Evolutionary conservation across 768 basidiomycete species (phyloP).

Genomic region (Fibroporia radiculosa): DNA sequence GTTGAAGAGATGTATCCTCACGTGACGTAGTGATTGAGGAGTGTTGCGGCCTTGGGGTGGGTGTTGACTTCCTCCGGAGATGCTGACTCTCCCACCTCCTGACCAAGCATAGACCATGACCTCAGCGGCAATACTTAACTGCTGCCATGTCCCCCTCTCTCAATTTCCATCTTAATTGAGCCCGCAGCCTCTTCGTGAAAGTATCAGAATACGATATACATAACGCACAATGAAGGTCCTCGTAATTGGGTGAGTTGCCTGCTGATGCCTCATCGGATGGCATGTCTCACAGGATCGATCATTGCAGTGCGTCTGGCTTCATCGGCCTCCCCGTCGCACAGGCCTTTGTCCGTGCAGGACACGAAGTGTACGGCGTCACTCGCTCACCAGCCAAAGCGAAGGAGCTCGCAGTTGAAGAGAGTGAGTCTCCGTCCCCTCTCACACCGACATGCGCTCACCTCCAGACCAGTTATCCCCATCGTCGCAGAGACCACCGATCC

Average conservation of each 20-base stretch:
- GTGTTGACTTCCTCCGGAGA: too few relatives aligned
- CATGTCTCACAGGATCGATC: neutral
- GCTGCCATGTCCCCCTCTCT: too few relatives aligned
- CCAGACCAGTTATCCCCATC: conserved; percentile 29
- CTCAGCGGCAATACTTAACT: too few relatives aligned
- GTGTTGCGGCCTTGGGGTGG: too few relatives aligned
- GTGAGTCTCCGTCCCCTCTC: conserved; percentile 15
- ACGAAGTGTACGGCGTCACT: conserved; percentile 38
- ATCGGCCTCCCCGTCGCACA: conserved; percentile 36
- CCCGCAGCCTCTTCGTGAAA: neutral
- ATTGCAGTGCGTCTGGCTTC: conserved; percentile 34
- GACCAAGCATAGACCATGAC: too few relatives aligned
- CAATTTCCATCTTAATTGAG: too few relatives aligned
- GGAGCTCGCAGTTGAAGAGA: conserved; percentile 32
- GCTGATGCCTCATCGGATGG: neutral
- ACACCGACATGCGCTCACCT: neutral
- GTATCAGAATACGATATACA: neutral
- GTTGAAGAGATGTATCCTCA: too few relatives aligned
- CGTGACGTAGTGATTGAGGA: too few relatives aligned
- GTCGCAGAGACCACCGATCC: conserved; percentile 20
- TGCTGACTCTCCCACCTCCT: too few relatives aligned
- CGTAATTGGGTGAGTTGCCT: conserved; percentile 16
- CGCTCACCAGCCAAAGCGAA: conserved; percentile 29
- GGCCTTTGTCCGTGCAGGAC: conserved; percentile 37
- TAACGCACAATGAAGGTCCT: conserved; percentile 21